These are phyloP conservation scores for Botrytis cinerea DNA, from an alignment of 2,329 filamentous ascomycete species.

Conservation along the genomic window DNA sequence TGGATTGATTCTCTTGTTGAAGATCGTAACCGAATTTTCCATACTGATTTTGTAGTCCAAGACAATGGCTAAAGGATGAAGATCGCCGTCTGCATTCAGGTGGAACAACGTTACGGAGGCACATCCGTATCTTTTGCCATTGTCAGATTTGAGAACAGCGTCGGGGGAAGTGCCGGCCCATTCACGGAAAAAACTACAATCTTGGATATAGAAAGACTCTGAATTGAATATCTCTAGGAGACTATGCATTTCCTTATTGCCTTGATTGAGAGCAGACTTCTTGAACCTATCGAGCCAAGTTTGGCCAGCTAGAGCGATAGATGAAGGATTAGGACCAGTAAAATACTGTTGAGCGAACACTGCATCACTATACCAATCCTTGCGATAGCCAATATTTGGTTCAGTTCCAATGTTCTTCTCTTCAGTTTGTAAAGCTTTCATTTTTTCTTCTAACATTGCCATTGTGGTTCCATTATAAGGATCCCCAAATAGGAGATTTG, in stretches of 20 bases:
- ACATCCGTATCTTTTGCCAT: conserved; percentile 36
- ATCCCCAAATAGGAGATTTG: conserved; percentile 20
- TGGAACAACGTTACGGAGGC: conserved; percentile 49
- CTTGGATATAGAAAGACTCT: conserved; percentile 35
- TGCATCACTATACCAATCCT: conserved; percentile 40
- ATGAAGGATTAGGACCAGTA: conserved; percentile 42
- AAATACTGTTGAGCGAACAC: conserved; percentile 48
- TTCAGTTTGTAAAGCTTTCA: neutral
- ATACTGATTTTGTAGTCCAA: conserved; percentile 49
- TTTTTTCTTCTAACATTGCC: conserved; percentile 22
- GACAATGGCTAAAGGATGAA: conserved; percentile 53
- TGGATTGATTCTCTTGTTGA: conserved; percentile 49
- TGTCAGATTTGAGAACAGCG: conserved; percentile 22
- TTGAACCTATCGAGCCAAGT: conserved; percentile 34
- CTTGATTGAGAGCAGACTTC: conserved; percentile 26
- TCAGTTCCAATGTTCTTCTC: conserved; percentile 22
- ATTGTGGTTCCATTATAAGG: conserved; percentile 25
- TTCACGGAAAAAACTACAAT: conserved; percentile 38
- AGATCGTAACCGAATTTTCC: conserved; percentile 50
- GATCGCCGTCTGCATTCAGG: conserved; percentile 47
- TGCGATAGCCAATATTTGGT: conserved; percentile 28
- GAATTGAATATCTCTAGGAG: conserved; percentile 26
- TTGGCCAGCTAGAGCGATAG: conserved; percentile 30
- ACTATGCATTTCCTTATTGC: conserved; percentile 24
- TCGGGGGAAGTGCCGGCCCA: conserved; percentile 20